Conservation (phyloP, 768 basidiomycete species). For the Chiua virens region DNA sequence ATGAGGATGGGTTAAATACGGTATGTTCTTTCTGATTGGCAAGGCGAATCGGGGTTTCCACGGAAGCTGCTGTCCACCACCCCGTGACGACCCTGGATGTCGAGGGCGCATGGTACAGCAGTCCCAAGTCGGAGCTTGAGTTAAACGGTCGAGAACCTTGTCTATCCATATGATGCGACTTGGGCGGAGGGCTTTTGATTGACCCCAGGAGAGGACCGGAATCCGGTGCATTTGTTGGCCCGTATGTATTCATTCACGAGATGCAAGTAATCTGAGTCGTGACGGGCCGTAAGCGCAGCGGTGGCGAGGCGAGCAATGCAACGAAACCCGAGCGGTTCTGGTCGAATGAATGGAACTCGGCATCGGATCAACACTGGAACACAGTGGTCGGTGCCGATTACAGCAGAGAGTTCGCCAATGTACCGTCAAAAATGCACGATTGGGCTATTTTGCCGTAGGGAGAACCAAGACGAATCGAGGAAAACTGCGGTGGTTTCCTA, state of each 20-base stretch:
- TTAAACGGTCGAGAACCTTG: conserved; percentile 15
- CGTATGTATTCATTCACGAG: background rate
- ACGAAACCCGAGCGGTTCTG: no score
- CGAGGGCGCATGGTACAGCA: conserved; percentile 5
- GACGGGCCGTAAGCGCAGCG: no score
- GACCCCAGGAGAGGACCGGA: conserved; percentile 1
- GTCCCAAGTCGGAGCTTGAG: conserved; percentile 20
- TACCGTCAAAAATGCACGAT: conserved; percentile 5
- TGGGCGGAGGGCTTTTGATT: conserved; percentile 29
- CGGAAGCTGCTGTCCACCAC: conserved; percentile 11
- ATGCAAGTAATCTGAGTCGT: no score
- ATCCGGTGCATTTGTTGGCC: conserved; percentile 6
- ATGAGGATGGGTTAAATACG: conserved; percentile 3
- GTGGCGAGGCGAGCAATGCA: no score
- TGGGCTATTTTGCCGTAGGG: conserved; percentile 18
- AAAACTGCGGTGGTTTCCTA: conserved; percentile 16
- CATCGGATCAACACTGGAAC: conserved; percentile 10
- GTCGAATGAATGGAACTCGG: no score
- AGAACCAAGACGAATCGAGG: conserved; percentile 26
- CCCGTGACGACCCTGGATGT: conserved; percentile 27
- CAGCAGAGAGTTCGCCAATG: background rate
- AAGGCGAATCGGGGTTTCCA: conserved; percentile 18
- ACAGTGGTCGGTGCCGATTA: conserved; percentile 18
- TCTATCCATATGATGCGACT: conserved; percentile 15
- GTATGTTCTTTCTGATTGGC: conserved; percentile 14